These are phyloP conservation scores for Austroboletus niveus DNA, from an alignment of 1,284 basidiomycete genomes.

Conservation along the genomic window DNA sequence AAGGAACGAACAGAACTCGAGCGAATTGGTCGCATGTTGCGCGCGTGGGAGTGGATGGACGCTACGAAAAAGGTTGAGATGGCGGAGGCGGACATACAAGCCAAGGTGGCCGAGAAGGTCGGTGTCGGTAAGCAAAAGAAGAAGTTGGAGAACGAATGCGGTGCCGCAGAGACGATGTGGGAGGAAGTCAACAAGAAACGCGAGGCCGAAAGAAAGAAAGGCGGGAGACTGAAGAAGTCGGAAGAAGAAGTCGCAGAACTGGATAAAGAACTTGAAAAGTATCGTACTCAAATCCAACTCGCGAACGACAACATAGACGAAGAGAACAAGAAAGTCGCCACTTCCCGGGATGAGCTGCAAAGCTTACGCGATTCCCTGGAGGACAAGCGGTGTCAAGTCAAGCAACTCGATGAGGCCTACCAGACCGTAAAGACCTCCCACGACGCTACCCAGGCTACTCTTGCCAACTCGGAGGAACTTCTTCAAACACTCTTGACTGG, in stretches of 20 bases:
- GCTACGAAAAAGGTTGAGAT: conserved; percentile 44
- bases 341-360: conserved; percentile 55
- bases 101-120: conserved; percentile 44
- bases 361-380: conserved; percentile 58
- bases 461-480: conserved; percentile 86
- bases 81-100: conserved; percentile 56
- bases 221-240: conserved; percentile 73
- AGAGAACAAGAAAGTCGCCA: conserved; percentile 66
- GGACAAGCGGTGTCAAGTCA: conserved; percentile 62
- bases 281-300: conserved; percentile 86
- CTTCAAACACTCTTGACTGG: conserved; percentile 94
- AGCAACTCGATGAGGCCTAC: conserved; percentile 60
- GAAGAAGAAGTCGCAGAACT: conserved; percentile 76
- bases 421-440: conserved; percentile 74
- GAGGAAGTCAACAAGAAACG: conserved; percentile 68
- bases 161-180: conserved; percentile 50
- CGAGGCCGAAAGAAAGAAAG: conserved; percentile 65
- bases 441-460: conserved; percentile 58
- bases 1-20: conserved; percentile 90
- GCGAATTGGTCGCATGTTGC: conserved; percentile 79
- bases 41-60: conserved; percentile 88
- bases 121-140: conserved; percentile 55
- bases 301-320: conserved; percentile 77
- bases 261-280: conserved; percentile 85
- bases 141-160: conserved; percentile 73